Conservation (phyloP, 805 yeast genomes). For the Candida chauliodis region DNA sequence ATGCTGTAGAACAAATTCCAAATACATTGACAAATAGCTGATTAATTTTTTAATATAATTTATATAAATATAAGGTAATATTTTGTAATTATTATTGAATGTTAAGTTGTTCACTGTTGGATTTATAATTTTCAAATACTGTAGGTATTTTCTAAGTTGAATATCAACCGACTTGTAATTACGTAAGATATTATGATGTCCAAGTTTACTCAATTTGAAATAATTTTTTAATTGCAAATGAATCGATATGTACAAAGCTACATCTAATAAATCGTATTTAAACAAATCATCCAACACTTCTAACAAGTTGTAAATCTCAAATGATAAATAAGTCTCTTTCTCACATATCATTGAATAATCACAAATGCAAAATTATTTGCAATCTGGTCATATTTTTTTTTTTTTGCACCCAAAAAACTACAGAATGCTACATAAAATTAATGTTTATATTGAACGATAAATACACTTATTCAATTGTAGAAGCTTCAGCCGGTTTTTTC, state of each 20-base stretch:
- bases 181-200: not conserved
- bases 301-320: conserved; percentile 1
- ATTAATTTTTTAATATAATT: conserved; percentile 5
- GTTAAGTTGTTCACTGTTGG: not conserved
- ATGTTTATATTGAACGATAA: too few relatives aligned
- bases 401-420: not conserved
- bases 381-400: too few relatives aligned
- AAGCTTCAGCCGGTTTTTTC: not conserved
- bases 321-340: not conserved
- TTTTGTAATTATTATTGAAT: not conserved
- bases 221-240: conserved; percentile 4
- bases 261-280: not conserved
- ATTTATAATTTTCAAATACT: conserved; percentile 4
- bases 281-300: conserved; percentile 4
- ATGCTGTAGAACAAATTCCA: conserved; percentile 3
- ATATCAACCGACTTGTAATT: conserved; percentile 1
- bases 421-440: too few relatives aligned
- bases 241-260: not conserved
- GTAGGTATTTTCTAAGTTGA: conserved; percentile 6
- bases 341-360: not conserved
- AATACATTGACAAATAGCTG: conserved; percentile 4
- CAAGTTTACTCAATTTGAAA: not conserved
- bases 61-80: conserved; percentile 1
- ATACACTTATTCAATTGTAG: not conserved
- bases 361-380: not conserved